Evolutionary conservation across 148 eudicot genomes (phyloP).

Genomic region (Chenopodium quinoa): DNA sequence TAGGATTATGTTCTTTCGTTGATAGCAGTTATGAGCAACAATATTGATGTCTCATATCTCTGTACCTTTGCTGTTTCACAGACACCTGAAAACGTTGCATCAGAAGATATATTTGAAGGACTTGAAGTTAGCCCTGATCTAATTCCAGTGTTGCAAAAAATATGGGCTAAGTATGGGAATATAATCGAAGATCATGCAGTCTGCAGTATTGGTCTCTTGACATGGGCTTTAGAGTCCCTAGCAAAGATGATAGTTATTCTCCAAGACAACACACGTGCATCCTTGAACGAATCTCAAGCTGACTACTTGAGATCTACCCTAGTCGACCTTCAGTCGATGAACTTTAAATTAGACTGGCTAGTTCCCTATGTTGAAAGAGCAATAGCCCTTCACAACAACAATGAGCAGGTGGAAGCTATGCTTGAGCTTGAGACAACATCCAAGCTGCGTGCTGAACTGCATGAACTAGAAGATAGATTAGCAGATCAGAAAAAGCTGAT

Average conservation of each 20-base stretch:
- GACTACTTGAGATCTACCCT: conserved; percentile 4
- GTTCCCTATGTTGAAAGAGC: conserved; percentile 3
- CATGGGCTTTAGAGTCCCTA: conserved; percentile 22
- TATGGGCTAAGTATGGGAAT: conserved; percentile 15
- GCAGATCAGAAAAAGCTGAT: neutral
- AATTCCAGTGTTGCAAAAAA: neutral
- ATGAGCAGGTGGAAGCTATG: neutral
- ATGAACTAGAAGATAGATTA: neutral
- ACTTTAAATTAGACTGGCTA: conserved; percentile 10
- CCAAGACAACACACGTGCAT: neutral
- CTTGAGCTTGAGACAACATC: neutral
- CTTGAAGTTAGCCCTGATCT: neutral
- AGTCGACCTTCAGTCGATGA: conserved; percentile 4
- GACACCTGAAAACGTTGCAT: neutral
- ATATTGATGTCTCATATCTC: neutral
- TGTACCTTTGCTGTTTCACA: neutral
- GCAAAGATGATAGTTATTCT: conserved; percentile 23
- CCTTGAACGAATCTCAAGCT: conserved; percentile 3
- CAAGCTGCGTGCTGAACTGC: neutral
- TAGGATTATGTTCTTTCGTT: neutral
- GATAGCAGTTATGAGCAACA: neutral
- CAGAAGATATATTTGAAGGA: neutral
- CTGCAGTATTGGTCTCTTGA: neutral
- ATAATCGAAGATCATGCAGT: neutral
- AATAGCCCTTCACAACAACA: neutral